Percentiles rank a stretch among this genome's conserved stretches.
Evolutionary conservation across 441 rosid genomes (phyloP).

Genomic region (Daphne laureola): DNA sequence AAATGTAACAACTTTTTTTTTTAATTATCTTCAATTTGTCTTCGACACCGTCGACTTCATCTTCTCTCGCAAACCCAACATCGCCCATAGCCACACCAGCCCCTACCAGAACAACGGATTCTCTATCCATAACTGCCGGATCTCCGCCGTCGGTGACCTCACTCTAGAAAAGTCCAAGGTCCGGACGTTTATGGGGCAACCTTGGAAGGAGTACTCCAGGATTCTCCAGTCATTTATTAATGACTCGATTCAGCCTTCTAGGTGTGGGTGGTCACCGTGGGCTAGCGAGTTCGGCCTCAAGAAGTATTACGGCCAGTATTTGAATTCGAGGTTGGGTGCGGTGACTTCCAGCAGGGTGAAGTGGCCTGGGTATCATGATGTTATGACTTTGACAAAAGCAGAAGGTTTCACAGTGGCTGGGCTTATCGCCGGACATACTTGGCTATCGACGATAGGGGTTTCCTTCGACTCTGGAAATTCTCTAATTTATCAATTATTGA

Average conservation of each 20-base stretch:
- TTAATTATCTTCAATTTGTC: no score
- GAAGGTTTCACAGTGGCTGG: constrained; percentile 25
- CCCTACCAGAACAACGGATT: constrained; percentile 32
- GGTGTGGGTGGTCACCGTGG: constrained; percentile 42
- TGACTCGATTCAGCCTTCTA: constrained; percentile 21
- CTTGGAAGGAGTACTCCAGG: constrained; percentile 33
- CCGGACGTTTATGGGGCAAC: constrained; percentile 27
- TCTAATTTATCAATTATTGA: no score
- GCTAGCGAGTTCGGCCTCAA: constrained; percentile 16
- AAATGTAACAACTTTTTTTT: no score
- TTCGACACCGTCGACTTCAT: constrained; percentile 33
- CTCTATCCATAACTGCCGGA: constrained; percentile 27
- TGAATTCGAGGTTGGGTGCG: constrained; percentile 32
- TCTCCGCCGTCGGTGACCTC: constrained; percentile 12
- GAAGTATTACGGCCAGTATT: constrained; percentile 25
- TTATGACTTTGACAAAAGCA: constrained; percentile 22
- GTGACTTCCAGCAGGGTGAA: constrained; percentile 25
- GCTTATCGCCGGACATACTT: constrained; percentile 21
- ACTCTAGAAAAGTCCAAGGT: neutral
- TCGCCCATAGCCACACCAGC: constrained; percentile 24
- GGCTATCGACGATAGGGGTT: constrained; percentile 33
- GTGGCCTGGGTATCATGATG: constrained; percentile 26
- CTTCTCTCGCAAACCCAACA: constrained; percentile 17
- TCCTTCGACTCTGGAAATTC: constrained; percentile 19
- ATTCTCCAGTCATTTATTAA: constrained; percentile 31